Conservation (phyloP, 202 grass and related monocot species). For the Alloteropsis angusta region DNA sequence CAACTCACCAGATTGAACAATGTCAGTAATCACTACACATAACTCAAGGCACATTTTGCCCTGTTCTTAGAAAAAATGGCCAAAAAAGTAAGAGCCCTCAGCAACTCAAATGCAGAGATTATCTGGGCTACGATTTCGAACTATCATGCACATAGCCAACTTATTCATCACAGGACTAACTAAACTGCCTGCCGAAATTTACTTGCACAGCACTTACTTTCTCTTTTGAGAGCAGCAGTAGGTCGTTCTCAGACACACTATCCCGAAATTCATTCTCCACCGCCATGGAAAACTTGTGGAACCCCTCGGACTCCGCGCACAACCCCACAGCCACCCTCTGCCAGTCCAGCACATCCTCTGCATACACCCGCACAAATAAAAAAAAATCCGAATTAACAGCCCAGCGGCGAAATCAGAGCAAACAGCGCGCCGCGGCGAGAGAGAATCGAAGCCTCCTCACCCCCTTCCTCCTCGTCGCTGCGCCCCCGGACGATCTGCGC, state of each 20-base stretch:
- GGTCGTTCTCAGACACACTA: conserved; percentile 66
- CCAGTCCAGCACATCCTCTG: conserved; percentile 58
- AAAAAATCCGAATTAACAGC: background rate
- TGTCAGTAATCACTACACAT: background rate
- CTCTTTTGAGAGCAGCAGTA: conserved; percentile 72
- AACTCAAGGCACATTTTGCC: background rate
- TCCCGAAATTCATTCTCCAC: conserved; percentile 53
- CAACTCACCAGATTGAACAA: background rate
- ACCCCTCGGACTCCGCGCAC: conserved; percentile 54
- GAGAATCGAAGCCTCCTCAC: background rate
- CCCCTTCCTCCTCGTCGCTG: conserved; percentile 56
- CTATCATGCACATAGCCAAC: background rate
- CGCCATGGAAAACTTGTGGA: conserved; percentile 60
- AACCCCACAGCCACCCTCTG: conserved; percentile 36
- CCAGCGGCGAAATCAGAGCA: background rate
- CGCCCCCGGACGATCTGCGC: conserved; percentile 72
- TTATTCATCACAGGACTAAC: background rate
- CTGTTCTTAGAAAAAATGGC: background rate
- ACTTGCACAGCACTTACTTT: conserved; percentile 41
- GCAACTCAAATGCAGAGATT: background rate
- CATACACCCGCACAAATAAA: conserved; percentile 14
- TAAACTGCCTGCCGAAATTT: background rate
- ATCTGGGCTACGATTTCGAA: background rate
- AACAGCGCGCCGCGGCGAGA: background rate
- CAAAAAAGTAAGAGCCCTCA: background rate